A percentile compares a stretch with the other conserved stretches of the same genome.
phyloP scores from a whole-genome alignment of 2,329 filamentous ascomycete species.

The Fusarium acutatum region DNA sequence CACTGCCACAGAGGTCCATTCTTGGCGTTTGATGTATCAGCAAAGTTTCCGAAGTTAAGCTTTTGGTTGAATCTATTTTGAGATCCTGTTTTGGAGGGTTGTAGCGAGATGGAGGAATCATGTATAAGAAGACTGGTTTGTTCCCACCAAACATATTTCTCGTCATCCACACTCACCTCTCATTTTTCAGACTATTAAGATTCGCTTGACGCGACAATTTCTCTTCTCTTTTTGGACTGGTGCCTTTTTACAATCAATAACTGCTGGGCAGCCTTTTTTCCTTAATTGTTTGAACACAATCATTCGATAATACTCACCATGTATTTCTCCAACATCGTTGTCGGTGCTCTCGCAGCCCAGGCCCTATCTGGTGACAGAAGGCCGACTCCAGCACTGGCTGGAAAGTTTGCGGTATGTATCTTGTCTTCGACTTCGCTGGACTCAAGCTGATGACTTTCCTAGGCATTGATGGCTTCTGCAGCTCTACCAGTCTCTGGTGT shows the following conservation, averaged over 20 bases:
- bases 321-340: conserved; percentile 18
- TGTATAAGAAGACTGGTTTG: conserved; percentile 11
- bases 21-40: conserved; percentile 16
- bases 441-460: background rate
- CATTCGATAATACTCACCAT: background rate
- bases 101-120: background rate
- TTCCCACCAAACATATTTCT: background rate
- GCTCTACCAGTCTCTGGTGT: conserved; percentile 4
- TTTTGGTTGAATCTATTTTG: conserved; percentile 14
- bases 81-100: background rate
- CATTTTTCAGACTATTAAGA: background rate
- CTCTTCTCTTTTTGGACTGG: background rate
- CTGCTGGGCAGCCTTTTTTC: conserved; percentile 16
- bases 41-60: background rate
- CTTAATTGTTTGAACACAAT: background rate
- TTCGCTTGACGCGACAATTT: conserved; percentile 15
- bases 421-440: accelerated
- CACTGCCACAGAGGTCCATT: background rate
- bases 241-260: background rate
- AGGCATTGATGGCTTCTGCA: conserved; percentile 21
- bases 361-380: background rate
- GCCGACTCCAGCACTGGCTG: background rate
- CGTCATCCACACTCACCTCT: background rate
- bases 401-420: conserved; percentile 6
- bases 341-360: conserved; percentile 17